Conservation (phyloP, 1,139 yeast species). For the Blastobotrys niveus region DNA sequence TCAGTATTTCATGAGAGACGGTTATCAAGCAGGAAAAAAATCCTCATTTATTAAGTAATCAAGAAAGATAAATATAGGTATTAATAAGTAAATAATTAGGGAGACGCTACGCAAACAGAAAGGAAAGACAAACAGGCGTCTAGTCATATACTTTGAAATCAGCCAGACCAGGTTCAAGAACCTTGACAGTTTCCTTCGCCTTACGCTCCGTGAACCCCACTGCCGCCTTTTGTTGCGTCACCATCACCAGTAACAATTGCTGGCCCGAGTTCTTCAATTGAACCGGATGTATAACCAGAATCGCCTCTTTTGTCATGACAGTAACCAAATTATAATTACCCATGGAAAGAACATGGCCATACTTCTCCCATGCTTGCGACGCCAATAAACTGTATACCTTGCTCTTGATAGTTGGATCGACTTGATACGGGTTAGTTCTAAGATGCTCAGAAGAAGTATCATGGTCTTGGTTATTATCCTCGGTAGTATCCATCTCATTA, state of each 20-base stretch:
- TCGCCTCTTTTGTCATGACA: slow-evolving; percentile 25
- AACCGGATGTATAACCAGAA: slow-evolving; percentile 25
- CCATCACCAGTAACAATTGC: slow-evolving; percentile 24
- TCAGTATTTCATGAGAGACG: too few species aligned
- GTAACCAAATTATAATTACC: slow-evolving; percentile 28
- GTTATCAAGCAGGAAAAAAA: too few species aligned
- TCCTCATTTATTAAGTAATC: too few species aligned
- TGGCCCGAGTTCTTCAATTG: slow-evolving; percentile 19
- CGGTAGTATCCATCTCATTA: neutral
- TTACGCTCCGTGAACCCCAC: slow-evolving; percentile 25
- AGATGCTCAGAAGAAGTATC: neutral
- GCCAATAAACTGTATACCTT: slow-evolving; percentile 30
- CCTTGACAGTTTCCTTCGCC: slow-evolving; percentile 24
- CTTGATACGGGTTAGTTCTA: slow-evolving; percentile 23
- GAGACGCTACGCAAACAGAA: neutral
- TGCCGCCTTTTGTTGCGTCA: slow-evolving; percentile 29
- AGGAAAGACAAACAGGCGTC: neutral
- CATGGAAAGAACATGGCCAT: slow-evolving; percentile 21
- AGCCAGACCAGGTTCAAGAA: slow-evolving; percentile 25
- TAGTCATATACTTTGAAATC: slow-evolving; percentile 23
- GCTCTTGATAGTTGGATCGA: slow-evolving; percentile 28
- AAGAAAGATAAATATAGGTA: too few species aligned
- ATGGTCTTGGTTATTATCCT: neutral
- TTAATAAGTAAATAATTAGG: too few species aligned
- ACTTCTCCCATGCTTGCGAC: slow-evolving; percentile 29